Conservation (phyloP, 345 rosid genomes). For the Chamaenerion angustifolium region DNA sequence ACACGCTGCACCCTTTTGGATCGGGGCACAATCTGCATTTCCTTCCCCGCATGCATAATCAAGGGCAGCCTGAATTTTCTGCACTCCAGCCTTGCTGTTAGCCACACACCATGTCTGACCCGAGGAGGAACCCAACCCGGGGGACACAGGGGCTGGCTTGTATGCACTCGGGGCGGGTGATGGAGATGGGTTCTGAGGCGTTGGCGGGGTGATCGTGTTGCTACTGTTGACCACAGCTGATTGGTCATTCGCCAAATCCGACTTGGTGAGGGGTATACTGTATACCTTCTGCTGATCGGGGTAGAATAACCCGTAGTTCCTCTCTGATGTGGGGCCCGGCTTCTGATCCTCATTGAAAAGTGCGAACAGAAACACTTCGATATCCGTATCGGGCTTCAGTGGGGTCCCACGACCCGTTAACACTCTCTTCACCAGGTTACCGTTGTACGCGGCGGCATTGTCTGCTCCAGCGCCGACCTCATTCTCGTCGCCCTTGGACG, state of each 20-base stretch:
- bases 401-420: constrained; percentile 73
- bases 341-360: constrained; percentile 81
- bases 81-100: constrained; percentile 18
- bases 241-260: constrained; percentile 2
- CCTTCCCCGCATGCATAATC: constrained; percentile 88
- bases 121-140: constrained; percentile 3
- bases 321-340: constrained; percentile 74
- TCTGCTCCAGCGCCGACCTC: constrained; percentile 54
- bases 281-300: constrained; percentile 65
- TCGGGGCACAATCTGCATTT: constrained; percentile 75
- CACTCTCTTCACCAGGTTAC: constrained; percentile 56
- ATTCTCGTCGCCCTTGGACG: constrained; percentile 66
- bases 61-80: constrained; percentile 46
- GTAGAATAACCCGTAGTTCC: constrained; percentile 86
- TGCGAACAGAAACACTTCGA: constrained; percentile 68
- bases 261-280: constrained; percentile 35
- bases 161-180: constrained; percentile 2
- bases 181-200: neutral
- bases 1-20: constrained; percentile 63
- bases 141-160: too few species aligned
- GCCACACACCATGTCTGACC: constrained; percentile 90
- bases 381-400: constrained; percentile 43
- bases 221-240: constrained; percentile 15
- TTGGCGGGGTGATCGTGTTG: constrained; percentile 23
- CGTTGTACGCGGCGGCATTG: constrained; percentile 82